Conservation (phyloP, 805 yeast genomes). For the Metschnikowia henanensis region DNA sequence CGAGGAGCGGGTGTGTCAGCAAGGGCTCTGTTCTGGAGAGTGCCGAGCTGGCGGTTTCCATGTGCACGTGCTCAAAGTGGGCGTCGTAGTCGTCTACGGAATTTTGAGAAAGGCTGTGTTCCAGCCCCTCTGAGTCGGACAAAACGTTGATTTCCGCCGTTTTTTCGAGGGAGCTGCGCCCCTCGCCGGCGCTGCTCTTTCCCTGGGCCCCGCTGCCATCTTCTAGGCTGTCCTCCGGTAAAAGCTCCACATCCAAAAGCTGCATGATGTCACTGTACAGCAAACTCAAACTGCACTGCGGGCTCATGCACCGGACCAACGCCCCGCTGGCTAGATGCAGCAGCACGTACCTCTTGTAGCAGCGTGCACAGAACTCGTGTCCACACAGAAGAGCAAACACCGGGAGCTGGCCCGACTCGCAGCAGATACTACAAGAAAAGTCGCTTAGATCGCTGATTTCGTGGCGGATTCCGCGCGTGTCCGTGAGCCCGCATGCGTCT, state of each 20-base stretch:
- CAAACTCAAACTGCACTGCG: slow-evolving; percentile 47
- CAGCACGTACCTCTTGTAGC: slow-evolving; percentile 63
- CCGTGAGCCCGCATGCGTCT: slow-evolving; percentile 29
- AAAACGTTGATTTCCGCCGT: not conserved
- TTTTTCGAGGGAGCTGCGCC: too few species aligned
- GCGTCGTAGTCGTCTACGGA: slow-evolving; percentile 10
- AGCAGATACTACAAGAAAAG: slow-evolving; percentile 69
- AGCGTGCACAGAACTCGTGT: slow-evolving; percentile 67
- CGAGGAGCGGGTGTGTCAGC: slow-evolving; percentile 12
- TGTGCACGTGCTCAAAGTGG: slow-evolving; percentile 8
- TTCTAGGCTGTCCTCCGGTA: not conserved
- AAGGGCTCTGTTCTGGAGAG: slow-evolving; percentile 9
- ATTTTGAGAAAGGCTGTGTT: not conserved
- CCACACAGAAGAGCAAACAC: slow-evolving; percentile 61
- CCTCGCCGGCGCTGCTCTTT: not conserved
- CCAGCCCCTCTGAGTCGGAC: not conserved
- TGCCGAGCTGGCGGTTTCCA: too few species aligned
- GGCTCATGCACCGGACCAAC: slow-evolving; percentile 66
- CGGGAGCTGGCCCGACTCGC: slow-evolving; percentile 44
- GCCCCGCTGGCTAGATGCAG: slow-evolving; percentile 43
- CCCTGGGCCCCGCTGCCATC: too few species aligned
- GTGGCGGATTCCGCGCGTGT: not conserved
- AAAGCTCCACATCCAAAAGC: slow-evolving; percentile 3
- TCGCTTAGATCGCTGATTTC: not conserved
- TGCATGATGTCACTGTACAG: slow-evolving; percentile 40